A percentile compares a stretch with the other conserved stretches of the same genome.
These are phyloP conservation scores for Mortierella sp. DNA, from an alignment of 371 early-diverging fungal species.

Conservation along the genomic window DNA sequence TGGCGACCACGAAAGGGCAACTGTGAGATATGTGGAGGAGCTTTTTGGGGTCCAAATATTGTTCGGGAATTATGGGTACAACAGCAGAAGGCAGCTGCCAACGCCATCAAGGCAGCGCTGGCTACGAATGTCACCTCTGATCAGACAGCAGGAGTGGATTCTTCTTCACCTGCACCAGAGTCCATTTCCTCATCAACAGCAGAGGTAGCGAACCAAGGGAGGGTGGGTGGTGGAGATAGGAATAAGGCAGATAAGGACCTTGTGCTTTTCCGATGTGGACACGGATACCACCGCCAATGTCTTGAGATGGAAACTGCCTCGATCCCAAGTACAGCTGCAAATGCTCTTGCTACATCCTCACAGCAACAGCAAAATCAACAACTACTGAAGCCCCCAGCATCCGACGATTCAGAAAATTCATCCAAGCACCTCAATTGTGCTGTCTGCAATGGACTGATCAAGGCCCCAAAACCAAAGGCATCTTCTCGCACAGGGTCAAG, in stretches of 20 bases:
- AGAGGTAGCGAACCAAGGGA: neutral
- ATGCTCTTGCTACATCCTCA: neutral
- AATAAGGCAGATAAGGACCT: conserved; percentile 50
- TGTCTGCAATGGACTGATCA: conserved; percentile 45
- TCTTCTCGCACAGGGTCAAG: conserved; percentile 24
- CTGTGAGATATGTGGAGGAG: conserved; percentile 71
- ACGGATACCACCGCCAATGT: conserved; percentile 72
- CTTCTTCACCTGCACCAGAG: conserved; percentile 14
- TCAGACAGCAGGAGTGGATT: conserved; percentile 5
- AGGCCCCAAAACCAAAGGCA: conserved; percentile 12
- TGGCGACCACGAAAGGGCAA: conserved; percentile 72
- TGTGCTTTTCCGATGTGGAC: conserved; percentile 71
- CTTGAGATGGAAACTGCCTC: conserved; percentile 57
- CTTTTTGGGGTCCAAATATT: conserved; percentile 61
- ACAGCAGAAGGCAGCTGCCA: conserved; percentile 55
- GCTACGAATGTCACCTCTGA: conserved; percentile 35
- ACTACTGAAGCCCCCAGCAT: neutral
- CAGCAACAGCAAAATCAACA: conserved; percentile 3
- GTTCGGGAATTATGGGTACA: conserved; percentile 56
- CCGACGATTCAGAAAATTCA: neutral
- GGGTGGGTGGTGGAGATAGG: neutral
- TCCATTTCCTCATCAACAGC: neutral
- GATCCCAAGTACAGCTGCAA: neutral
- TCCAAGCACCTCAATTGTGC: conserved; percentile 29
- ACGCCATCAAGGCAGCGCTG: conserved; percentile 53